Base-by-base conservation (phyloP, 495 filamentous ascomycete genomes). In the Trichoderma reesei region DNA sequence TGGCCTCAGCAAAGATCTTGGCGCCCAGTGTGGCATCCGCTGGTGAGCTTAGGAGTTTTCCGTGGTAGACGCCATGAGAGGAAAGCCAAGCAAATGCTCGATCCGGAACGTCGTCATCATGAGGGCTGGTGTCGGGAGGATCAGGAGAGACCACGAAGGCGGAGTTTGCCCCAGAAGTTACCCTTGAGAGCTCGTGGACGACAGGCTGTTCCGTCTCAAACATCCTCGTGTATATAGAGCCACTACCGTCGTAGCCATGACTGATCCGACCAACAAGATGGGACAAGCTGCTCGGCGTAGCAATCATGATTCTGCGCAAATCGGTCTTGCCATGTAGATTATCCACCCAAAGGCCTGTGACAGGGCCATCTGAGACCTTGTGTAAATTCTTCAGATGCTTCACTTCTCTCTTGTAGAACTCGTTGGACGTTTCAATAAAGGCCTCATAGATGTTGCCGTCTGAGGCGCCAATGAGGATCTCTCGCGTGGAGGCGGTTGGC, bases 381-480 rank as follows among this genome's bases (percentile, higher is more conserved):
- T 91, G 91, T 64, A 98, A 82, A 7, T 76, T 76, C 73, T 90
- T 90, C 44, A 94, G 75, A 73, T 96, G 97, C 74, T 88, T 91
- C 76, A 97, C 95, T 76, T 98, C 92, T 71, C 91, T 88, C 62
- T 90, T 83, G 74, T 96, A 96, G 75, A 96, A 97, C 72, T 97
- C 93, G 56, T 86, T 90, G 20, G 90, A 86, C 5, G 90, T 90
- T 74, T 98, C 94, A 66, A 98, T 90, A 73, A 90, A 97, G n/a
- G 86, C 88, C 73, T 98, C 94, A 73, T 96, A 97, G 44, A 98
- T 81, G 72, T 89, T 93, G 26, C 95, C 94, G 79, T 98, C 95
- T 26, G 88, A 84, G 26, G 92, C 86, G 26, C 95, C 94, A 38
- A 98, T 74, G 4, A 98, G 79, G n/a, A 98, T 98, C 77, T 98